Percentiles rank a stretch among this genome's conserved stretches.
These are phyloP conservation scores for Phialemoniopsis sp. DNA, from an alignment of 2,329 filamentous ascomycete species.

Conservation along the genomic window DNA sequence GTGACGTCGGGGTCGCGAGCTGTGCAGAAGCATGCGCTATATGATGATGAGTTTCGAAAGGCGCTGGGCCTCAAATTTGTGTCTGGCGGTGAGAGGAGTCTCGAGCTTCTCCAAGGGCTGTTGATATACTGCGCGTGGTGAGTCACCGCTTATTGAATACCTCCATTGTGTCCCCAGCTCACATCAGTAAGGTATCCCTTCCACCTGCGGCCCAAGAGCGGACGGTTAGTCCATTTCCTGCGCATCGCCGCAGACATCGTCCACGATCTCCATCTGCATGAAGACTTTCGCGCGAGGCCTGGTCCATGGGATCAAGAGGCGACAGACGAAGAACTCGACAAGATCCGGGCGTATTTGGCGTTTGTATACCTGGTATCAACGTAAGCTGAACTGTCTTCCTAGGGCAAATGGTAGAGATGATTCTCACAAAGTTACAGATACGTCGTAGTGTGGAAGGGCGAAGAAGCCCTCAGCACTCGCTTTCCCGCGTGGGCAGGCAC, in stretches of 20 bases:
- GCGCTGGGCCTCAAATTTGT: constrained; percentile 53
- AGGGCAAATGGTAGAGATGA: neutral
- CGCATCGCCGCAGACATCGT: constrained; percentile 47
- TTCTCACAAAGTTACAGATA: constrained; percentile 26
- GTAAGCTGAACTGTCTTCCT: constrained; percentile 23
- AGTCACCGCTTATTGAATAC: neutral
- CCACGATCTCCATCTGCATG: constrained; percentile 43
- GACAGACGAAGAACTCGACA: too few relatives aligned
- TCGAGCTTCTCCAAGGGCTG: constrained; percentile 54
- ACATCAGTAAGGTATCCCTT: constrained; percentile 43
- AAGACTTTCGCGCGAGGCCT: constrained; percentile 6
- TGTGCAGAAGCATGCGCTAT: constrained; percentile 46
- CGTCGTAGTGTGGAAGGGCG: constrained; percentile 27
- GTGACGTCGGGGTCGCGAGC: constrained; percentile 41
- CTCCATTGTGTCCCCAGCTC: neutral
- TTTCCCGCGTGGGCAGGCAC: constrained; percentile 37
- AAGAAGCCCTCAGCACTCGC: constrained; percentile 14
- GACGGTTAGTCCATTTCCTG: constrained; percentile 44
- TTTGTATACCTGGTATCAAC: constrained; percentile 37
- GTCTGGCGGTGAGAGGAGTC: constrained; percentile 48
- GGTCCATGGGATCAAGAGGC: neutral
- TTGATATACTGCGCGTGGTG: constrained; percentile 56
- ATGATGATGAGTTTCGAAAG: constrained; percentile 55
- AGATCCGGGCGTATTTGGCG: constrained; percentile 39
- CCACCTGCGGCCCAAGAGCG: constrained; percentile 47